Base-by-base conservation (phyloP, 305 asterid species). In the Fraxinus dipetala region DNA sequence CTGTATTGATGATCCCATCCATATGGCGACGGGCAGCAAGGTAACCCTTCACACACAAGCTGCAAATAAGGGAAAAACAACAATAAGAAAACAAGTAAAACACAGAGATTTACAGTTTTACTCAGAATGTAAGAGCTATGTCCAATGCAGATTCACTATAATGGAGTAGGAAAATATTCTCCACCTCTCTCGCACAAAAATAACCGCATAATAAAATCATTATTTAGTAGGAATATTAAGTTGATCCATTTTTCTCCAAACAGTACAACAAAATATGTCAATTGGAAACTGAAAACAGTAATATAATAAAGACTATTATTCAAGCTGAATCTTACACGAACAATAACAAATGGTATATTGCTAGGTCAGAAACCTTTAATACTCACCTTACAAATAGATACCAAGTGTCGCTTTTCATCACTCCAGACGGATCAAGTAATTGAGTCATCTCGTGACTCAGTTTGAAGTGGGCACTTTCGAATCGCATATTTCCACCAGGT, bases 371-470 rank as follows among this genome's bases (percentile, higher is more conserved):
- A 22, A 20, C 2, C 28, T 26, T 38, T 30, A 35, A 79, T 80
- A 35, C 88, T 85, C 86, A 94, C 99, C 97, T 92, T 8, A 96
- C 98, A 59, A 94, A 96, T 77, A 84, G 95, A 91, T 85, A 80
- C 98, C 98, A 96, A 7, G 97, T 91, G 83, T 96, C 99, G 54
- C 99, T 94, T 89, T 94, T 96, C 99, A 94, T 96, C 80, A 93
- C 91, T 76, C 98, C 98, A 22, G 99, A 93, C 28, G 99, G 99
- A 84, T 96, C 99, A 6, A 96, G 94, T 84, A 96, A 79, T 78
- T 96, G 99, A 81, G 99, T 96, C 99, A 96, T 96, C 88, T 96
- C 99, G 61, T 96, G 99, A 83, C 99, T 96, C 83, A 96, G 89
- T 85, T 96, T 96, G 91, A 96, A 96, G 87, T 96, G 98, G 78